Evolutionary conservation across 768 basidiomycete genomes (phyloP), one percentile per base, ranked within the genome.

Genomic region (Phanerodontia chrysosporium): DNA sequence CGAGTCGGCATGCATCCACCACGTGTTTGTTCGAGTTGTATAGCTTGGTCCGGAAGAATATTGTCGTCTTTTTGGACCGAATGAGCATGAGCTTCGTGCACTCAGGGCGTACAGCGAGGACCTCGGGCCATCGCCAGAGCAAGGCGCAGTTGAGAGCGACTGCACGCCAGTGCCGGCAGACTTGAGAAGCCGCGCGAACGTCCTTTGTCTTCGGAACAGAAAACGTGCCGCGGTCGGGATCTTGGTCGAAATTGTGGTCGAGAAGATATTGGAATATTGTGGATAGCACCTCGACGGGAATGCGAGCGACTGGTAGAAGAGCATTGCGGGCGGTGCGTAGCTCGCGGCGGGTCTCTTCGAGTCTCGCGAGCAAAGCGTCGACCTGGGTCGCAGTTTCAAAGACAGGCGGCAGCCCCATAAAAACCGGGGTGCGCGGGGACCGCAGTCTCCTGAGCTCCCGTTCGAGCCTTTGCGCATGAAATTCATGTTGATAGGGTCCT

Each of bases 231-330:
- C n/a, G n/a, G n/a, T n/a, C n/a, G n/a, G n/a, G n/a, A n/a, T n/a
- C n/a, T n/a, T n/a, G n/a, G n/a, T 18, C 24, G 14, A n/a, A 18
- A 16, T 39, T 35, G 6, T 12, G 22, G 27, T 42, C 45, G 44
- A 48, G 29, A 3, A 61, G 18, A 28, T 24, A 56, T 18, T 49
- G 12, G 39, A 62, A 58, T 24, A 62, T 55, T 25, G 42, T 44
- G 9, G 61, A 49, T 14, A 62, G 49, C 32, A 62, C 32, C 45
- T 62, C 61, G 21, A 57, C 30, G 6, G 61, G 61, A 21, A 62
- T 45, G 25, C 57, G 58, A 14, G 45, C 36, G 29, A 58, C 24
- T 3, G 58, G 61, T 13, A 45, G 30, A 22, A 59, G 22, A 2
- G 57, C 46, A 44, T 62, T 62, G 32, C 61, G 61, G 3, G 29